These are phyloP conservation scores for Juglanconis oblonga DNA, from an alignment of 2,329 filamentous ascomycete species.

Conservation along the genomic window DNA sequence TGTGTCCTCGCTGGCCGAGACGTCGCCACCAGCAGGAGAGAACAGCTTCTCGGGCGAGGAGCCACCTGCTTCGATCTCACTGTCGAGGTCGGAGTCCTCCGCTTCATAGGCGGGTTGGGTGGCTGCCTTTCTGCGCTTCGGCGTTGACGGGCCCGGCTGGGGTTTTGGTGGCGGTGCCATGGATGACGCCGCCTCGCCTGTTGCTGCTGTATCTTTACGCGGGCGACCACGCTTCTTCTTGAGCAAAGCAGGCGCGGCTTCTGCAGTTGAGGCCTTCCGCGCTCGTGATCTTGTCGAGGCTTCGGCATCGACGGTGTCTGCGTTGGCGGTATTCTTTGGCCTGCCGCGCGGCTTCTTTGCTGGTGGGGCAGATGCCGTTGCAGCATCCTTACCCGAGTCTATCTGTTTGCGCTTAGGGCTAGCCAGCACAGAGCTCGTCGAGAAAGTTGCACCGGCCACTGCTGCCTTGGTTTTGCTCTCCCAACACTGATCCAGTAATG, in stretches of 20 bases:
- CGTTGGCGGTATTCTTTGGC: slow-evolving; percentile 30
- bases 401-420: slow-evolving; percentile 19
- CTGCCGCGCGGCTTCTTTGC: slow-evolving; percentile 29
- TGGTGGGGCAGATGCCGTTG: not conserved
- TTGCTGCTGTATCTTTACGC: slow-evolving; percentile 23
- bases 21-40: slow-evolving; percentile 39
- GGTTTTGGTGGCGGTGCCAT: slow-evolving; percentile 20
- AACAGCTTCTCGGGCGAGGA: slow-evolving; percentile 37
- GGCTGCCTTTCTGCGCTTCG: slow-evolving; percentile 24
- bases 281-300: slow-evolving; percentile 17
- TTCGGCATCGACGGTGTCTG: slow-evolving; percentile 28
- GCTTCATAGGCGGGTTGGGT: slow-evolving; percentile 40
- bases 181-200: not conserved
- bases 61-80: slow-evolving; percentile 23
- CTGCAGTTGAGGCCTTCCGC: not conserved
- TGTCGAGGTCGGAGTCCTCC: slow-evolving; percentile 48
- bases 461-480: slow-evolving; percentile 46
- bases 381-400: not conserved
- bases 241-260: not conserved
- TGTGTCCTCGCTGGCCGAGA: slow-evolving; percentile 44
- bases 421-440: slow-evolving; percentile 19
- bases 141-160: slow-evolving; percentile 25
- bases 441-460: slow-evolving; percentile 13
- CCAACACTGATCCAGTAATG: slow-evolving; percentile 70
- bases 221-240: too few relatives aligned